These are phyloP conservation scores for Zizania palustris DNA, from an alignment of 202 grass and related monocot species.

Conservation along the genomic window DNA sequence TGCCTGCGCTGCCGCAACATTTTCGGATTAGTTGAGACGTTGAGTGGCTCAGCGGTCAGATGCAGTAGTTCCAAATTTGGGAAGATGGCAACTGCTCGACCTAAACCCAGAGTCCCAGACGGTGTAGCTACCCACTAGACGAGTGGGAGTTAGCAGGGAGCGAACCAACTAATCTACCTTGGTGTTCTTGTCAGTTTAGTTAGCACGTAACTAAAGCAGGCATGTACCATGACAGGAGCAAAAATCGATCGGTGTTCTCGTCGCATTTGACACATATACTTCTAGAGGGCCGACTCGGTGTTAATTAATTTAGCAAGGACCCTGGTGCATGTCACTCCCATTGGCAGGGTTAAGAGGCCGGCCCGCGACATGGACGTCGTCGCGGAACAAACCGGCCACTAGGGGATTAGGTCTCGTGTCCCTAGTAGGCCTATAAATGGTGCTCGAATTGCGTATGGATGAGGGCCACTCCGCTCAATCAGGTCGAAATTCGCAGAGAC, in stretches of 20 bases:
- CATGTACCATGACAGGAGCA: not conserved
- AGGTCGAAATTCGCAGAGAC: slow-evolving; percentile 3
- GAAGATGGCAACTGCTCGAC: not conserved
- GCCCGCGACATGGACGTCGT: slow-evolving; percentile 20
- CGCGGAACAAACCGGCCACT: not conserved
- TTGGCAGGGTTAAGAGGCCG: slow-evolving; percentile 4
- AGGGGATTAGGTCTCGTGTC: slow-evolving; percentile 42
- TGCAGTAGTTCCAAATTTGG: not conserved
- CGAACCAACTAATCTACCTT: slow-evolving; percentile 18
- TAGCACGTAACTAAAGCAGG: slow-evolving; percentile 1
- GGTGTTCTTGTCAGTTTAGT: slow-evolving; percentile 11
- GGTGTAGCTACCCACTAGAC: not conserved
- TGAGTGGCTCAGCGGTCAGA: not conserved
- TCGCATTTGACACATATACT: not conserved
- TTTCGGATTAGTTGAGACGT: not conserved
- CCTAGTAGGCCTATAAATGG: slow-evolving; percentile 15
- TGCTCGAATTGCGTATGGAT: not conserved
- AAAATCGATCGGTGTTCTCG: not conserved
- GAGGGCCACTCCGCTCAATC: not conserved
- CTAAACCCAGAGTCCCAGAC: not conserved
- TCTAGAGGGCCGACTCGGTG: not conserved
- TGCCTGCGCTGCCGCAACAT: not conserved
- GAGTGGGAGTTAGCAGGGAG: slow-evolving; percentile 24
- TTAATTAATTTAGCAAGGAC: not conserved
- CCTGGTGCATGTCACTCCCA: not conserved